phyloP scores from a whole-genome alignment of 805 yeast species.

The Starmerella tilneyi region DNA sequence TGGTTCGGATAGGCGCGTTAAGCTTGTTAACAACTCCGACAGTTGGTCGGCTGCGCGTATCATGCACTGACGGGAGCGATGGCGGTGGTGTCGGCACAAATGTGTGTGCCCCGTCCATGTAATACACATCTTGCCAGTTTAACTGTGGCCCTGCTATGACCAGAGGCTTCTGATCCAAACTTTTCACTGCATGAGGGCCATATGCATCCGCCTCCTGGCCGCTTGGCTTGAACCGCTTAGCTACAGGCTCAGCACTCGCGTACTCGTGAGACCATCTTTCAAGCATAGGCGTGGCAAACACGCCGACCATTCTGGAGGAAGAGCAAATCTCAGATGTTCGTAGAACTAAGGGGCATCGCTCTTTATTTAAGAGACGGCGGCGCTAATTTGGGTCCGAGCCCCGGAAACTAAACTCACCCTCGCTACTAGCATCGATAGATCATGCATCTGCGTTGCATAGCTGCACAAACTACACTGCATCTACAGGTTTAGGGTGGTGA shows the following conservation, averaged over 20 bases:
- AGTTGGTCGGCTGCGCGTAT: not conserved
- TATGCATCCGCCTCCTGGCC: too few species aligned
- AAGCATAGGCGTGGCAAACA: slow-evolving; percentile 2
- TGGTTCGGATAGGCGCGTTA: slow-evolving; percentile 1
- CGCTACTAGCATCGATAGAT: slow-evolving; percentile 3
- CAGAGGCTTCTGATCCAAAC: too few species aligned
- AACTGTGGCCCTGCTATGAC: too few species aligned
- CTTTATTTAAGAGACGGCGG: not conserved
- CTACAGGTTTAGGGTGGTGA: not conserved
- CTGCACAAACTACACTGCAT: not conserved
- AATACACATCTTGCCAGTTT: too few species aligned
- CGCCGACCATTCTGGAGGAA: not conserved
- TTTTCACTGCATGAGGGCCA: too few species aligned
- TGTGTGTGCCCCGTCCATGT: not conserved
- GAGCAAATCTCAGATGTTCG: too few species aligned
- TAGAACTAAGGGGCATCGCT: too few species aligned
- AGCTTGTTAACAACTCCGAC: not conserved
- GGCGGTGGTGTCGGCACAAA: slow-evolving; percentile 1
- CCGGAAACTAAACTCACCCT: slow-evolving; percentile 6
- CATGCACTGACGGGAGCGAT: not conserved
- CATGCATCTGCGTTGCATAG: slow-evolving; percentile 3
- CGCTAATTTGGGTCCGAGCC: slow-evolving; percentile 4
- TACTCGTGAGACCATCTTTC: slow-evolving; percentile 2
- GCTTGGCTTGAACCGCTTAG: slow-evolving; percentile 1
- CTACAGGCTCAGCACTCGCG: not conserved